Evolutionary conservation across 1,139 yeast species (phyloP).

Genomic region (Suhomyces bribrorum): DNA sequence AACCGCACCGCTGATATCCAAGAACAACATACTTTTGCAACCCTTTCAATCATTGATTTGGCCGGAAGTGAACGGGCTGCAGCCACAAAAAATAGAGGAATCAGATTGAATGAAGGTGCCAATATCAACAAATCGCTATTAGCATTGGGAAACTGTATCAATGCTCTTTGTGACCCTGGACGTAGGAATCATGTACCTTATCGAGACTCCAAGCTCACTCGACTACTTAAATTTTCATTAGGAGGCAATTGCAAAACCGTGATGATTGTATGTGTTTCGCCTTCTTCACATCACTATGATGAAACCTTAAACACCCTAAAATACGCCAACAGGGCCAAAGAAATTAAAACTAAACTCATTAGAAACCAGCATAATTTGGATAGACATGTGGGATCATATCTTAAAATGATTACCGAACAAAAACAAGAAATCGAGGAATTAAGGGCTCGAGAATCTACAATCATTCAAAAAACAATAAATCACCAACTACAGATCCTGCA

Average conservation of each 20-base stretch:
- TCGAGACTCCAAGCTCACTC: constrained; percentile 83
- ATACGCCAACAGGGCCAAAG: constrained; percentile 89
- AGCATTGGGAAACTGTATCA: constrained; percentile 92
- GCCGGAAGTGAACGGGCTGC: constrained; percentile 97
- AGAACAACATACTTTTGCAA: constrained; percentile 73
- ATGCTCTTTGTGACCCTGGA: constrained; percentile 79
- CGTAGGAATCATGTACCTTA: constrained; percentile 79
- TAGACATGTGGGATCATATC: constrained; percentile 84
- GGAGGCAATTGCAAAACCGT: constrained; percentile 95
- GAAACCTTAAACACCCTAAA: constrained; percentile 88
- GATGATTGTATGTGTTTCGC: constrained; percentile 93
- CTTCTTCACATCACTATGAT: constrained; percentile 82
- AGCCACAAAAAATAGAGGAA: constrained; percentile 81
- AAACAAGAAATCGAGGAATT: constrained; percentile 74
- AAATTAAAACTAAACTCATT: constrained; percentile 77
- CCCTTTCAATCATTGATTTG: constrained; percentile 81
- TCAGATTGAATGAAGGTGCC: constrained; percentile 83
- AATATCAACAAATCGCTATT: constrained; percentile 83
- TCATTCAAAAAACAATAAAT: constrained; percentile 37
- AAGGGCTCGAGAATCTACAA: constrained; percentile 51
- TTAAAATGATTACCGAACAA: constrained; percentile 84
- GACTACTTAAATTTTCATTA: constrained; percentile 82
- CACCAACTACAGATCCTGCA: constrained; percentile 32
- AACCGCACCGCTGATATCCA: constrained; percentile 62
- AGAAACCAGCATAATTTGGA: constrained; percentile 77